Evolutionary conservation across 495 filamentous ascomycete species (phyloP), one percentile per base, ranked within the genome.

Genomic region (Beverwykella pulmonaria): DNA sequence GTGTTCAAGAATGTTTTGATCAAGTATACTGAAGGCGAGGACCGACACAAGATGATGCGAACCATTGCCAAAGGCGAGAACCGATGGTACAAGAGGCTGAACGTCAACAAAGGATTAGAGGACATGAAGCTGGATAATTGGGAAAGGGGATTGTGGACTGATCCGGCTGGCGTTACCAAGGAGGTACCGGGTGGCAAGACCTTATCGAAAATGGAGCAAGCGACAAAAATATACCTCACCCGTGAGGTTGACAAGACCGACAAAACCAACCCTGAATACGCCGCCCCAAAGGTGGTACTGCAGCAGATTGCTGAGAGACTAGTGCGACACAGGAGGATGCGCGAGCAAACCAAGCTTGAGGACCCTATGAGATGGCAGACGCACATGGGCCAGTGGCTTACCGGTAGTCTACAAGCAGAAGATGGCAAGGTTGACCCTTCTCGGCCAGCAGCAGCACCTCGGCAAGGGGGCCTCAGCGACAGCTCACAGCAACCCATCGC

Each of bases 21-120:
- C 65, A 79, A 79, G 55, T 79, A 79, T 62, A 79, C 77, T 19
- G 77, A 78, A 55, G 77, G 77, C 52, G 77, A 79, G 65, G 65
- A 77, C 27, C 61, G 76, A 53, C 77, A 79, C 50, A 63, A 76
- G 20, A 68, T 70, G 53, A 79, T 79, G 75, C 67, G 73, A 14
- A 61, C 67, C 17, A 68, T 71, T 17, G 75, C 77, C 1, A 63
- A 61, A 46, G 75, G 76, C n/a, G 74, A 79, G 67, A 55, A 79
- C 46, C 70, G 67, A 7, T 79, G 77, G 77, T 79, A 79, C 62
- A 79, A 79, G 59, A 61, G 77, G 2, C 63, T 79, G 10, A 79
- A 79, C 53, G 77, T 78, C 34, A 61, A 63, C 20, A 59, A 59
- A 12, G 77, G 77, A 2, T 59, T 79, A 8, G 68, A 78, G 67